Conservation (phyloP, 169 alveolate species). For the Ichthyophthirius multifiliis region DNA sequence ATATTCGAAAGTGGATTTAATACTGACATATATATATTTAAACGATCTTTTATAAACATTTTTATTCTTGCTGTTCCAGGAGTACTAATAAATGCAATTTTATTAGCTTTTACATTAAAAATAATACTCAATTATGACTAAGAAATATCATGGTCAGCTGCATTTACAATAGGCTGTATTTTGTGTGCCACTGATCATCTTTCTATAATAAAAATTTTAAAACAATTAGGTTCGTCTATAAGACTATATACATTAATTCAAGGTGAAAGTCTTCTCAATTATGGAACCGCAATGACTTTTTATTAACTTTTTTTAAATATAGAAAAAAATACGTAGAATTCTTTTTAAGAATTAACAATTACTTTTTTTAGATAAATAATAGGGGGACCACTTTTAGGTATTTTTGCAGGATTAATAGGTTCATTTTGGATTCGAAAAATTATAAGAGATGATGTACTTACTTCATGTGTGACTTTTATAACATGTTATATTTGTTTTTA, state of each 20-base stretch:
- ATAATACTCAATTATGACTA: too few species aligned
- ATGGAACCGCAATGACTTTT: constrained; percentile 66
- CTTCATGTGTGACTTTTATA: constrained; percentile 43
- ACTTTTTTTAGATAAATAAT: too few species aligned
- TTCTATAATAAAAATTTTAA: constrained; percentile 61
- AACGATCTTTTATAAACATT: constrained; percentile 22
- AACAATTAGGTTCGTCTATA: constrained; percentile 52
- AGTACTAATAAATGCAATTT: too few species aligned
- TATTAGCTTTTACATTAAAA: too few species aligned
- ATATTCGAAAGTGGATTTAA: constrained; percentile 54
- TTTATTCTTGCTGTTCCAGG: constrained; percentile 44
- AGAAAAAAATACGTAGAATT: too few species aligned
- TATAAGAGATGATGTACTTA: constrained; percentile 50
- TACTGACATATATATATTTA: constrained; percentile 49
- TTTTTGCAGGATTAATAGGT: constrained; percentile 4
- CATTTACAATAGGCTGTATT: constrained; percentile 55
- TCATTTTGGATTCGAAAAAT: constrained; percentile 48
- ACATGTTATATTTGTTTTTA: constrained; percentile 50
- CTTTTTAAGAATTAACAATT: too few species aligned
- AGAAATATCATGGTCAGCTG: constrained; percentile 43
- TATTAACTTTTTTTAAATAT: too few species aligned
- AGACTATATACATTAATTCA: constrained; percentile 60
- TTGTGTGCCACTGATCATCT: constrained; percentile 75
- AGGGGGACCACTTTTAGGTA: constrained; percentile 40
- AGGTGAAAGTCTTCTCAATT: constrained; percentile 59